Conservation (phyloP, 1,284 basidiomycete species). For the Golubevia sp. region DNA sequence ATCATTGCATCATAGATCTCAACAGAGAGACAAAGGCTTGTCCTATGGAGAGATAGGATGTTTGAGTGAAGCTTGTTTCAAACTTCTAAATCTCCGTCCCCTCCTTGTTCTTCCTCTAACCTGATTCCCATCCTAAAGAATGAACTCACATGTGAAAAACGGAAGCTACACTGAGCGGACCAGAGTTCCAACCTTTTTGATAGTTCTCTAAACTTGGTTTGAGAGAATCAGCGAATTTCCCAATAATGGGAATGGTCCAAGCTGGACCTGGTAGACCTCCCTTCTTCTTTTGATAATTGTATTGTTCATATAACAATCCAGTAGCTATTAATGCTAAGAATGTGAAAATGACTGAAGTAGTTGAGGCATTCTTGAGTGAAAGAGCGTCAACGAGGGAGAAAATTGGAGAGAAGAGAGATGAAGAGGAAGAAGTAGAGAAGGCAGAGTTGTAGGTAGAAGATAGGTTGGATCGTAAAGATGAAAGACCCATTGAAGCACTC, state of each 20-base stretch:
- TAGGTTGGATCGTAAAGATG: neutral
- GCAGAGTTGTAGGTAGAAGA: neutral
- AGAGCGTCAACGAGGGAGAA: neutral
- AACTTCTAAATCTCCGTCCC: too few species aligned
- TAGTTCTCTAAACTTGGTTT: constrained; percentile 57
- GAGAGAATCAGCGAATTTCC: constrained; percentile 59
- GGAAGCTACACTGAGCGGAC: constrained; percentile 57
- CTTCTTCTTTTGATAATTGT: constrained; percentile 48
- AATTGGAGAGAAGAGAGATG: neutral
- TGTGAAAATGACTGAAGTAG: constrained; percentile 24
- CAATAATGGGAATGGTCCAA: constrained; percentile 60
- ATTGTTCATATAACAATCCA: constrained; percentile 40
- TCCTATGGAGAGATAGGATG: too few species aligned
- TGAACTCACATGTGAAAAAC: constrained; percentile 54
- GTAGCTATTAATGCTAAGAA: constrained; percentile 38
- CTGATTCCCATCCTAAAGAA: neutral
- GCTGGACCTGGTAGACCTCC: constrained; percentile 44
- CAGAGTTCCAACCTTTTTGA: constrained; percentile 56
- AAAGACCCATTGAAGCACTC: too few species aligned
- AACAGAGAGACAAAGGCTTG: too few species aligned
- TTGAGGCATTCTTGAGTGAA: neutral
- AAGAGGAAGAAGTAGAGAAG: neutral
- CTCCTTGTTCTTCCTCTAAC: too few species aligned
- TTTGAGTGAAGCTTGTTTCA: too few species aligned
- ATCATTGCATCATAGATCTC: too few species aligned